Base-by-base conservation (phyloP, 108 stramenopile genomes). In the Cyclostephanos tholiformis region DNA sequence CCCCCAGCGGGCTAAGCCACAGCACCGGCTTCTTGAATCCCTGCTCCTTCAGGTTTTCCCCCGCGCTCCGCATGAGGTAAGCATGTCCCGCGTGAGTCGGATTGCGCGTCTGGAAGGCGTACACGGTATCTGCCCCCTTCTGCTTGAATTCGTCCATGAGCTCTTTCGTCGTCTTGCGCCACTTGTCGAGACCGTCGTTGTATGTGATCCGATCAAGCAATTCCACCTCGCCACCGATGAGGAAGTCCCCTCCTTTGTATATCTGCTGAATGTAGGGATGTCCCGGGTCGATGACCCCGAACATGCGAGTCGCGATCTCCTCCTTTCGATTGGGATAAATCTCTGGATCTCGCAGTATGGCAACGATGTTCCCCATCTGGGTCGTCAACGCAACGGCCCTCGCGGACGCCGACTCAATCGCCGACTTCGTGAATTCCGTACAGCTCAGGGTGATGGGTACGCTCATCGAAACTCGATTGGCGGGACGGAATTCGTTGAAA, bases 11-110 rank as follows among this genome's bases (percentile, higher is more conserved):
- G 74, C 94, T 96, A 61, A 99, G 84, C 98, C 98, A 99, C 58
- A 99, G 84, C 29, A 99, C 91, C 7, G 98, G 98, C 52, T 97
- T 99, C 67, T 93, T 73, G 78, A 92, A 97, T 44, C 98, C 97
- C 87, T 95, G 60, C 29, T 76, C 72, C 26, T 86, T 86, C 53
- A 98, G 82, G 74, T 95, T 91, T 60, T 97, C 95, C n/a, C 98
- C 95, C 10, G 96, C 98, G 22, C 90, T 92, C 50, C 87, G 84
- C 98, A 99, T 99, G 69, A 99, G 83, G 82, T 99, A 99, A 10
- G 98, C 98, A 86, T 99, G 98, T 10, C 98, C 98, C 1, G 98
- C 91, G 87, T 99, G 98, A 16, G 98, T 99, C 39, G 98, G 98
- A 71, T 99, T 99, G 29, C 98, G 77, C 17, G 98, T 99, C 77